Evolutionary conservation across 192 early-diverging fungal genomes (phyloP), one percentile per base, ranked within the genome.

Genomic region (Rhizophagus clarus): DNA sequence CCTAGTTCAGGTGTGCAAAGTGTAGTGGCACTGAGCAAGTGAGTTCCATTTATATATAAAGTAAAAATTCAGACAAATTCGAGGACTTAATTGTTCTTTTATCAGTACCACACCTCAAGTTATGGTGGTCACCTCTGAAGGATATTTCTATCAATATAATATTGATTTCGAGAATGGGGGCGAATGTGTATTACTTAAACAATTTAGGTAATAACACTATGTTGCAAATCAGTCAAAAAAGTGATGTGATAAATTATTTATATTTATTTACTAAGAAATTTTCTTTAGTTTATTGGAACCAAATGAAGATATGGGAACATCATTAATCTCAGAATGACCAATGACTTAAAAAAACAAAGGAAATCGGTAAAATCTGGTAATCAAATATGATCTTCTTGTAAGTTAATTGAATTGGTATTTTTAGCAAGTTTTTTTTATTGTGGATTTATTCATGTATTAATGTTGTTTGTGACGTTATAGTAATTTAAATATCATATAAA

Each of bases 141-240:
- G 97, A 1, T 94, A 92, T 76, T 94, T 97, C 81, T 97, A 97
- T 83, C 91, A 93, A 81, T 99, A 96, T 83, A 90, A 89, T 70
- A 93, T 99, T 79, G 94, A 96, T 83, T 69, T 92, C 56, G 95
- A 97, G 62, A 90, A 92, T 71, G 97, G 96, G 34, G 97, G 96
- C 29, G 96, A 94, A 86, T 96, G 95, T 82, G 88, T 91, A 15
- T 81, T 96, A 82, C 85, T 92, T 31, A 95, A 94, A 83, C 94
- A 96, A 86, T 92, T 92, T 71, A 92, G 91, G 87, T 88, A 76
- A 47, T 22, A 12, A 37, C 31, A 7, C 12, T 28, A 31, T 40
- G 4, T 26, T 47, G 34, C 28, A 73, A 73, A 15, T 17, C 17
- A 6, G 6, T 42, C 26, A 5, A 3, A 73, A 32, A 40, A 0